Evolutionary conservation across 441 rosid species (phyloP), one percentile per base, ranked within the genome.

Genomic region (Theobroma grandiflorum): DNA sequence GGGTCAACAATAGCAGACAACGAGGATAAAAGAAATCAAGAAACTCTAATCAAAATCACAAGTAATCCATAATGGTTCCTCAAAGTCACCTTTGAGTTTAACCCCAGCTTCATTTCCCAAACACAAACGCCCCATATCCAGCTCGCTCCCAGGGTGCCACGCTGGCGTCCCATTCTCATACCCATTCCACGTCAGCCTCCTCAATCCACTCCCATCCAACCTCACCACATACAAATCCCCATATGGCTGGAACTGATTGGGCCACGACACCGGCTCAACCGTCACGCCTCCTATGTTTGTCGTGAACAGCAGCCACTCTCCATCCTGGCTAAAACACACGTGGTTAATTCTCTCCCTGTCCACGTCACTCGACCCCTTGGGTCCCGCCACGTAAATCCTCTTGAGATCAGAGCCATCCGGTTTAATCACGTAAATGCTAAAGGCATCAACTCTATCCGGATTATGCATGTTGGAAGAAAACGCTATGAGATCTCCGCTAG

Each of bases 171-270:
- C 98, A 61, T 95, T 84, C 83, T 95, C 99, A 59, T 86, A 94
- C 0, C 91, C 96, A 38, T 89, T 91, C 85, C 96, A 94, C 83
- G 99, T 94, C 90, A 95, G 84, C 90, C 97, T 90, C 81, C 85
- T 83, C 61, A 95, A 59, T 26, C 90, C 96, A 2, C 88, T 90
- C 14, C 97, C 97, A 33, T 95, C 94, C 72, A 84, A 26, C 76
- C 86, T 91, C 72, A 75, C 80, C 82, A 89, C 85, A 12, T 77
- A 86, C 83, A 95, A 75, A 20, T 95, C 97, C 0, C 99, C 98
- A 9, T 92, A 93, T 4, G 99, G 98, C 79, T 94, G 99, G 81
- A 88, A 94, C 70, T 95, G 98, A 76, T 93, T 94, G 50, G 99
- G 96, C 78, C 74, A 53, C 77, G 96, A 86, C 84, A 93, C 95